Conservation (phyloP, 2,329 filamentous ascomycete species). For the Penicillium polonicum region DNA sequence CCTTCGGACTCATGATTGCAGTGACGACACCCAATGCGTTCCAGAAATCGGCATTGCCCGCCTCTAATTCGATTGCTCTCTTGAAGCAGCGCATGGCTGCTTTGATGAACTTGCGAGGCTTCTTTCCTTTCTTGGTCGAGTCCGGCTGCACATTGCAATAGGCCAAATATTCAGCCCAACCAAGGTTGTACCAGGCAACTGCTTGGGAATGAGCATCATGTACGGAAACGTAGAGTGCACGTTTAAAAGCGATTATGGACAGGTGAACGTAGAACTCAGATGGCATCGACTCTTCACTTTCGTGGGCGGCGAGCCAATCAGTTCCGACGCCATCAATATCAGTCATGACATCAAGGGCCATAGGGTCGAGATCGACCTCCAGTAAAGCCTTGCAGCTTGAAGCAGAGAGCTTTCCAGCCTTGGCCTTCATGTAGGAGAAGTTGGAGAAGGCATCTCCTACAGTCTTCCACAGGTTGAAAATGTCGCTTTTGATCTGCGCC, state of each 20-base stretch:
- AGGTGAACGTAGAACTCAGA: conserved; percentile 62
- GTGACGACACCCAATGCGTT: conserved; percentile 92
- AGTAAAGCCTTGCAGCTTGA: conserved; percentile 59
- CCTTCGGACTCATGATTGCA: conserved; percentile 76
- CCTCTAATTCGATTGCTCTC: conserved; percentile 89
- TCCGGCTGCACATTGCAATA: conserved; percentile 61
- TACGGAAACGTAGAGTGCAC: conserved; percentile 70
- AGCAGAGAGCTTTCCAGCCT: conserved; percentile 61
- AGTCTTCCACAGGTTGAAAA: conserved; percentile 95
- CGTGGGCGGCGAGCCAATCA: conserved; percentile 37
- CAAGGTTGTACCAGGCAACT: conserved; percentile 95
- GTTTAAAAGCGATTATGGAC: conserved; percentile 81
- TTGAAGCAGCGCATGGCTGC: conserved; percentile 90
- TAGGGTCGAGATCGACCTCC: conserved; percentile 47
- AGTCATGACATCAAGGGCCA: conserved; percentile 61
- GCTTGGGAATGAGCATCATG: conserved; percentile 83
- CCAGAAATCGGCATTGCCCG: conserved; percentile 95
- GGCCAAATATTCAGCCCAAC: conserved; percentile 86
- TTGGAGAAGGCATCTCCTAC: conserved; percentile 84
- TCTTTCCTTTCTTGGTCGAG: conserved; percentile 48
- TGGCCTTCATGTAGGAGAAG: conserved; percentile 75
- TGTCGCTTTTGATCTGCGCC: conserved; percentile 59
- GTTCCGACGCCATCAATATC: conserved; percentile 66
- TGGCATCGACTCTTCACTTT: conserved; percentile 37
- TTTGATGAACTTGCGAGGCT: conserved; percentile 66